phyloP scores from a whole-genome alignment of 805 yeast genomes.

The Ogataea trehalophila region DNA sequence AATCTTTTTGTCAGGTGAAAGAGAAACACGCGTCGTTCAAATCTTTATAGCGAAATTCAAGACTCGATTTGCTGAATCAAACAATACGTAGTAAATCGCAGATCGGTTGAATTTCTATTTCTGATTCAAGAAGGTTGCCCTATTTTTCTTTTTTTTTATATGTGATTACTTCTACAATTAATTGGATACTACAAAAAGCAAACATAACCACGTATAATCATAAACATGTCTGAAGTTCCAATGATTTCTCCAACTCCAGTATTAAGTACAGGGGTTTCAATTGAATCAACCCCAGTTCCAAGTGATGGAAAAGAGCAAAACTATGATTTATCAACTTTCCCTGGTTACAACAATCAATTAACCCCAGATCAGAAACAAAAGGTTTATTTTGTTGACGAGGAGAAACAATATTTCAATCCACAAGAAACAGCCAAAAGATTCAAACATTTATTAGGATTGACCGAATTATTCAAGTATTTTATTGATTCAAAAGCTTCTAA shows the following conservation, averaged over 20 bases:
- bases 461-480: slow-evolving; percentile 85
- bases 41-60: no score
- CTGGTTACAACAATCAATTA: slow-evolving; percentile 8
- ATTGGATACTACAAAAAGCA: no score
- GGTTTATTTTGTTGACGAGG: slow-evolving; percentile 31
- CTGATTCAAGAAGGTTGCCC: no score
- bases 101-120: no score
- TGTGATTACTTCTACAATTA: no score
- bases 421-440: slow-evolving; percentile 74
- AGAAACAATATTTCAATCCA: slow-evolving; percentile 39
- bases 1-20: no score
- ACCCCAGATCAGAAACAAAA: slow-evolving; percentile 8
- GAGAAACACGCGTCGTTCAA: no score
- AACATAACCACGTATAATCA: no score
- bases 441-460: slow-evolving; percentile 72
- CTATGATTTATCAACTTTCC: slow-evolving; percentile 11
- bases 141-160: no score
- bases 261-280: slow-evolving; percentile 13
- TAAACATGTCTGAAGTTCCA: no score
- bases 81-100: no score
- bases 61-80: no score
- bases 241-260: slow-evolving; percentile 3
- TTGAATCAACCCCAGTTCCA: slow-evolving; percentile 7
- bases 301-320: background rate
- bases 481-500: slow-evolving; percentile 76